Percentiles rank a stretch among this genome's conserved stretches.
Conservation (phyloP, 106 monocot species). For the Phalaenopsis equestris region DNA sequence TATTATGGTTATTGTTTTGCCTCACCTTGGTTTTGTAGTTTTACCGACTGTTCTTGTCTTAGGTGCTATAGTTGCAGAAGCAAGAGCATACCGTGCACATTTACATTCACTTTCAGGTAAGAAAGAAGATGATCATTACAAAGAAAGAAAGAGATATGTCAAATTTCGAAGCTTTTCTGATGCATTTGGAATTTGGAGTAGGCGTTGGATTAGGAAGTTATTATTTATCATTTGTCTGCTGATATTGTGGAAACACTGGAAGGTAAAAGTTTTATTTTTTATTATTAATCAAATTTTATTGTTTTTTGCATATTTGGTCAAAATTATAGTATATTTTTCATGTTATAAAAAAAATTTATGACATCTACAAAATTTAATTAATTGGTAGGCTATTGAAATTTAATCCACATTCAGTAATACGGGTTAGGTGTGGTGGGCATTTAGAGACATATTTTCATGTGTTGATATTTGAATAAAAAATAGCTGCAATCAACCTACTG, state of each 20-base stretch:
- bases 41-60: constrained; percentile 60
- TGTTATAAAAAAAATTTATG: neutral
- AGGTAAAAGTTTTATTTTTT: constrained; percentile 26
- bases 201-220: constrained; percentile 63
- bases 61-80: constrained; percentile 67
- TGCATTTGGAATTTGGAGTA: constrained; percentile 14
- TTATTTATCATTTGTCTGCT: constrained; percentile 39
- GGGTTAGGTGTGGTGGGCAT: neutral
- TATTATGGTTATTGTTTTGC: constrained; percentile 85
- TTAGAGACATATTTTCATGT: neutral
- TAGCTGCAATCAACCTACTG: no score
- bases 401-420: neutral
- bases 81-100: constrained; percentile 32
- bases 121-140: constrained; percentile 62
- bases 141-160: constrained; percentile 10
- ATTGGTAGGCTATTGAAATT: neutral
- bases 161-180: constrained; percentile 7
- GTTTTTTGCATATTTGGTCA: neutral
- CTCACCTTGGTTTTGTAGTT: constrained; percentile 83
- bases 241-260: constrained; percentile 76
- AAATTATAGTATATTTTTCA: neutral
- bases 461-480: neutral
- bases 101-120: constrained; percentile 52
- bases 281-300: neutral
- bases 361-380: neutral